Evolutionary conservation across 805 yeast species (phyloP), one percentile per base, ranked within the genome.

Genomic region (Metschnikowia matae): DNA sequence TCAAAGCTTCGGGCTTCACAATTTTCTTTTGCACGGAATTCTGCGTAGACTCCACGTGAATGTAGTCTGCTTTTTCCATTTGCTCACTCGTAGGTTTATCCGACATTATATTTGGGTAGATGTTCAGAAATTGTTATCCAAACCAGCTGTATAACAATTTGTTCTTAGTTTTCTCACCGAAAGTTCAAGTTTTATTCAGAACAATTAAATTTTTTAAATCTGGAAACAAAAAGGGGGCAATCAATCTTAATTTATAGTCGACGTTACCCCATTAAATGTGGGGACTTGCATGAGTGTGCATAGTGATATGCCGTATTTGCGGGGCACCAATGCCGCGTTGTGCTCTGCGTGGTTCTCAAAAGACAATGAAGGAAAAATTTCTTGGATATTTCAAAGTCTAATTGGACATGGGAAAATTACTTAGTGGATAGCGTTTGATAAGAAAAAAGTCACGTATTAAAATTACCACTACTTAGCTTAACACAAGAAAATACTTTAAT

Each of bases 1-100:
- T 59, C 45, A 72, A 61, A 2, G 71, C 62, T 23, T 67, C 74
- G 1, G 77, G 76, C 31, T 50, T 53, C 15, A 43, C 43, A 7
- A 49, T n/a, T n/a, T 29, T 17, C 6, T 33, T 43, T 32, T 17
- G 37, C 1, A 33, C 10, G 20, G 52, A 42, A 23, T 20, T 38
- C 21, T 11, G 40, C 23, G 26, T 18, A 13, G 53, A 43, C 48
- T 54, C 57, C 23, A 54, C 48, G 32, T 54, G 55, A 17, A 45
- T 11, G 32, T 46, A 32, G 18, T 51, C 51, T 4, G 52, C 36
- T 34, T 54, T 54, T 20, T 54, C 53, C 23, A 39, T 14, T 14
- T 52, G 48, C 5, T 46, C 37, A 17, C n/a, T 39, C 14, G 39
- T 21, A 17, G 29, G 33, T 29, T 29, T 44, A 44, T 44, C 46